Percentiles rank a stretch among this genome's conserved stretches.
Evolutionary conservation across 2,329 filamentous ascomycete species (phyloP).

Genomic region (Magnaporthales sp.): DNA sequence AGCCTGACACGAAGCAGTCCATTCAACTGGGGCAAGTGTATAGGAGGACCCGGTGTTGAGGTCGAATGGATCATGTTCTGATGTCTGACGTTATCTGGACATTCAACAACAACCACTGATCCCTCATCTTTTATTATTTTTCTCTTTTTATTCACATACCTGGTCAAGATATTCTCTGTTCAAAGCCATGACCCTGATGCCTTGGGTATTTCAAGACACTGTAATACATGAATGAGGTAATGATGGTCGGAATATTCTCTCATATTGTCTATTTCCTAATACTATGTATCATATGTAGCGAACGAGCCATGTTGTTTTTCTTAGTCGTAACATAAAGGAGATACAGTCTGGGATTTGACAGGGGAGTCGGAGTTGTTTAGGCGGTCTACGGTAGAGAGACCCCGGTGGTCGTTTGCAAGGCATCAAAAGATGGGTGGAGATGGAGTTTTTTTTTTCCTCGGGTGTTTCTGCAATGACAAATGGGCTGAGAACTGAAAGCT

Average conservation of each 20-base stretch:
- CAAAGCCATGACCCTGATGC: background rate
- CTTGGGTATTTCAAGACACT: background rate
- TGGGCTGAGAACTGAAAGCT: background rate
- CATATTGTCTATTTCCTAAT: background rate
- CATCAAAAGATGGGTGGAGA: background rate
- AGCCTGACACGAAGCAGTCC: constrained; percentile 33
- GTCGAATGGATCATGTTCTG: constrained; percentile 63
- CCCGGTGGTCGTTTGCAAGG: background rate
- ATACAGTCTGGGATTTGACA: background rate
- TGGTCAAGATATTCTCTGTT: background rate
- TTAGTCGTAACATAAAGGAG: background rate
- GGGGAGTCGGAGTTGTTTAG: background rate
- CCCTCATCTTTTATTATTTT: background rate
- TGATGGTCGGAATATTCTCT: background rate
- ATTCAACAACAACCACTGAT: no score
- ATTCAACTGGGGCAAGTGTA: constrained; percentile 50
- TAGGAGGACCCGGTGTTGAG: constrained; percentile 45
- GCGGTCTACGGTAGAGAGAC: background rate
- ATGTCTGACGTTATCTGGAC: constrained; percentile 10
- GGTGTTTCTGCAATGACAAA: background rate
- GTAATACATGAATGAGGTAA: background rate
- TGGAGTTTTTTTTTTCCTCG: background rate
- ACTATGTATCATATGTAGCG: background rate
- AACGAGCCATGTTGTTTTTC: background rate
- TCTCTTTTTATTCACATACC: background rate